Percentiles rank a stretch among this genome's conserved stretches.
Evolutionary conservation across 179 eudicot genomes (phyloP).

Genomic region (Amaranthus tricolor): DNA sequence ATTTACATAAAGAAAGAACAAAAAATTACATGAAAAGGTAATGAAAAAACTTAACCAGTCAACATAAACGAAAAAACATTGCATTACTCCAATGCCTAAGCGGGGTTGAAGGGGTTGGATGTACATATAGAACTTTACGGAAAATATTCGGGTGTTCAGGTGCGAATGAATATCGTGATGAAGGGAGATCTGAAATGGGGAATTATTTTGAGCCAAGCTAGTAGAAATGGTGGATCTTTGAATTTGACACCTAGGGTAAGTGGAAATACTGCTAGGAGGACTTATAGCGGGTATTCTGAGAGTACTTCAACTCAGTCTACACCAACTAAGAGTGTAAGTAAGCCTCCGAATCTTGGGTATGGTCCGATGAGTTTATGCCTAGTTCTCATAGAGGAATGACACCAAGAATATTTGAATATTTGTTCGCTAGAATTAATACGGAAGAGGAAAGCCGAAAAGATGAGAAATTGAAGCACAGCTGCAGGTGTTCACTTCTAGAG

Average conservation of each 20-base stretch:
- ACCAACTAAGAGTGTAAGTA: conserved; percentile 83
- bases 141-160: conserved; percentile 63
- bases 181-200: conserved; percentile 29
- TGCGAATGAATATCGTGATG: conserved; percentile 41
- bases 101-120: no score
- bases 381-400: conserved; percentile 94
- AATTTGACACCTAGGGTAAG: conserved; percentile 56
- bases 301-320: conserved; percentile 58
- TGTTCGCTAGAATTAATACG: conserved; percentile 98
- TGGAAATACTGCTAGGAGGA: conserved; percentile 37
- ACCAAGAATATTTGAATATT: conserved; percentile 90
- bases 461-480: conserved; percentile 72
- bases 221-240: conserved; percentile 29
- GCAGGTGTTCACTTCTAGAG: conserved; percentile 97
- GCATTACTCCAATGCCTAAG: no score
- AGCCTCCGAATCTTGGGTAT: conserved; percentile 71
- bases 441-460: conserved; percentile 97
- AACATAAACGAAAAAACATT: no score
- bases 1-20: no score
- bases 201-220: conserved; percentile 27
- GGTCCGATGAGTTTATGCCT: conserved; percentile 55
- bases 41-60: no score
- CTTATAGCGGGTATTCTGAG: conserved; percentile 41
- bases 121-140: conserved; percentile 25
- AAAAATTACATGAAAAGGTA: no score